Percentiles rank a stretch among this genome's conserved stretches.
Evolutionary conservation across 345 rosid species (phyloP).

Genomic region (Gynandropsis gynandra): DNA sequence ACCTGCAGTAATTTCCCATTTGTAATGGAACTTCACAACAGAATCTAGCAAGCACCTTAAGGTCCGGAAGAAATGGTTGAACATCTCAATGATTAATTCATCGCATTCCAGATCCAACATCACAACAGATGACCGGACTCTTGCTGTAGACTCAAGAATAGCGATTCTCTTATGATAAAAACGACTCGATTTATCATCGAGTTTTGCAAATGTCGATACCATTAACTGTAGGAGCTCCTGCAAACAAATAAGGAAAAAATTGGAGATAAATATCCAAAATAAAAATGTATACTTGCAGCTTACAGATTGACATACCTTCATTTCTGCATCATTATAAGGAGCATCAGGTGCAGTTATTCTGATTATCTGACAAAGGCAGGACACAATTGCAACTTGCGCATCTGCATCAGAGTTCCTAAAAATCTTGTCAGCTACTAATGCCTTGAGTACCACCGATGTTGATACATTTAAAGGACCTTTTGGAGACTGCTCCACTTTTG

Average conservation of each 20-base stretch:
- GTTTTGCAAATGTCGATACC: constrained; percentile 58
- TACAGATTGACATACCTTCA: constrained; percentile 45
- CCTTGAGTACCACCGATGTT: constrained; percentile 40
- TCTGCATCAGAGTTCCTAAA: constrained; percentile 45
- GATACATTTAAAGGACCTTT: neutral
- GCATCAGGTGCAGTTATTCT: constrained; percentile 79
- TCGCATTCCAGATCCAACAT: constrained; percentile 67
- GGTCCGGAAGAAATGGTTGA: constrained; percentile 4
- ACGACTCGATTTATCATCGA: constrained; percentile 47
- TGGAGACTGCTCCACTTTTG: constrained; percentile 56
- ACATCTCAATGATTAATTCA: constrained; percentile 12
- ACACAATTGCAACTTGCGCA: constrained; percentile 56
- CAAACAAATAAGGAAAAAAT: constrained; percentile 12
- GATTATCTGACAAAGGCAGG: constrained; percentile 60
- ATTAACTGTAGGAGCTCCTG: constrained; percentile 68
- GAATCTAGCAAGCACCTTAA: neutral
- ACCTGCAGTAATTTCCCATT: neutral
- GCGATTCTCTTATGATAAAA: constrained; percentile 49
- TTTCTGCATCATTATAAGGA: constrained; percentile 54
- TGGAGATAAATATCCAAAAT: too few species aligned
- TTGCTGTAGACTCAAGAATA: constrained; percentile 69
- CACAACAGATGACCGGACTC: constrained; percentile 56
- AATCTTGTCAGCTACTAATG: constrained; percentile 45
- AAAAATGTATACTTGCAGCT: constrained; percentile 7
- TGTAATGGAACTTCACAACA: neutral